Evolutionary conservation across 2,329 filamentous ascomycete species (phyloP).

Genomic region (Alternaria viburni): DNA sequence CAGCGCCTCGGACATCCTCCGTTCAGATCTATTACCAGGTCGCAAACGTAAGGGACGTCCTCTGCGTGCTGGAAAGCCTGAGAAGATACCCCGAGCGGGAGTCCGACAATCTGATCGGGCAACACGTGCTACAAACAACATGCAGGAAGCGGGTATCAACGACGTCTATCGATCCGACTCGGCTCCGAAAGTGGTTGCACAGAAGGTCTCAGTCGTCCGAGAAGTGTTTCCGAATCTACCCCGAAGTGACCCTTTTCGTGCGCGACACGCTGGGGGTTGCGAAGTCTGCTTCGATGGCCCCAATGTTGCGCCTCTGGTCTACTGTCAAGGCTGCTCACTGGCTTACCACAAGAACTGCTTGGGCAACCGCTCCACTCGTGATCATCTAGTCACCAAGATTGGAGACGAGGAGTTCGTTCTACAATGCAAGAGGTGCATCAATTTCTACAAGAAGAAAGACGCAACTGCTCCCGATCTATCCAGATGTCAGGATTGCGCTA

Average conservation of each 20-base stretch:
- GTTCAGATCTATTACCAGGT: constrained; percentile 49
- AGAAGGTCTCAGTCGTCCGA: constrained; percentile 66
- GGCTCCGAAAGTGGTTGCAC: constrained; percentile 47
- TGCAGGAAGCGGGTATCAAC: constrained; percentile 65
- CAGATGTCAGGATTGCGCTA: constrained; percentile 73
- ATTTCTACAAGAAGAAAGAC: constrained; percentile 72
- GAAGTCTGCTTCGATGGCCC: constrained; percentile 70
- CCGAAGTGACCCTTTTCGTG: constrained; percentile 69
- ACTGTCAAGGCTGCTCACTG: constrained; percentile 88
- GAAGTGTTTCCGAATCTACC: constrained; percentile 74
- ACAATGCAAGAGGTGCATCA: constrained; percentile 87
- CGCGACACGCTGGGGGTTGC: constrained; percentile 73
- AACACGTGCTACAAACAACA: constrained; percentile 54
- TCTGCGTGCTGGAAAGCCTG: constrained; percentile 14
- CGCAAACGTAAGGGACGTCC: constrained; percentile 48
- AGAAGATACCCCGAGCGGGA: constrained; percentile 31
- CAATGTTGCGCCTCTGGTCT: constrained; percentile 73
- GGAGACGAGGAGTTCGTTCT: constrained; percentile 78
- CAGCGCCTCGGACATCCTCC: constrained; percentile 42
- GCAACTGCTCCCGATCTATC: constrained; percentile 70
- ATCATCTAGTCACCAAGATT: constrained; percentile 91
- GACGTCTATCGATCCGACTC: constrained; percentile 60
- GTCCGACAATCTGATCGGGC: constrained; percentile 54
- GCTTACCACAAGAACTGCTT: constrained; percentile 86
- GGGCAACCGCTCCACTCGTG: constrained; percentile 72